These are phyloP conservation scores for Endocarpon pusillum DNA, from an alignment of 495 filamentous ascomycete genomes.

Conservation along the genomic window DNA sequence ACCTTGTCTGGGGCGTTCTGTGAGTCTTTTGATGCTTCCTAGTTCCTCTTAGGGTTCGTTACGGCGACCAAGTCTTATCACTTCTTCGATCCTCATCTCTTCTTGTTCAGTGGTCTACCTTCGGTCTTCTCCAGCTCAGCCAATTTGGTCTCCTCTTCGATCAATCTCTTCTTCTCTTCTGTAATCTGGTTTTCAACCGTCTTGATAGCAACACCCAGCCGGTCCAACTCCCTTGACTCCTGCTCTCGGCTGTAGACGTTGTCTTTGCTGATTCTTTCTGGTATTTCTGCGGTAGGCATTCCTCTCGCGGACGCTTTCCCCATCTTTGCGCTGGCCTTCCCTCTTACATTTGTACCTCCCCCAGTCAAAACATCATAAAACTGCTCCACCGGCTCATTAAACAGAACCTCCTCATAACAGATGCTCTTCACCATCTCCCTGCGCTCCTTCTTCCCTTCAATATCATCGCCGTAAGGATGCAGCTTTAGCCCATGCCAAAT, in stretches of 20 bases:
- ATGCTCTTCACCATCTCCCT: slow-evolving; percentile 52
- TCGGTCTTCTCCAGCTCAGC: slow-evolving; percentile 42
- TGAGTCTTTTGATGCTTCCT: too few relatives aligned
- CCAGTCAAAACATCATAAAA: slow-evolving; percentile 72
- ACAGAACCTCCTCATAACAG: slow-evolving; percentile 78
- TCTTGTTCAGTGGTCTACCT: slow-evolving; percentile 22
- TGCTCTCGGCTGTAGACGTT: slow-evolving; percentile 61
- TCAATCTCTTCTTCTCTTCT: slow-evolving; percentile 46
- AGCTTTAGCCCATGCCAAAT: slow-evolving; percentile 80
- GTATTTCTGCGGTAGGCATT: slow-evolving; percentile 53
- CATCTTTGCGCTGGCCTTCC: slow-evolving; percentile 29
- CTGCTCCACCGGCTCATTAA: slow-evolving; percentile 86
- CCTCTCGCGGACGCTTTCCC: slow-evolving; percentile 29
- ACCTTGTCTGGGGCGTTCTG: too few relatives aligned
- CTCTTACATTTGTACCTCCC: slow-evolving; percentile 27
- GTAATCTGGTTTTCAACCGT: slow-evolving; percentile 53
- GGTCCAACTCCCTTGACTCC: slow-evolving; percentile 51
- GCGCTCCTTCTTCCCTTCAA: slow-evolving; percentile 49
- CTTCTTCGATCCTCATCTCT: slow-evolving; percentile 27
- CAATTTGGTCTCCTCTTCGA: slow-evolving; percentile 44
- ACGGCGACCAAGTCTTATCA: too few relatives aligned
- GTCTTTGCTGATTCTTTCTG: slow-evolving; percentile 38
- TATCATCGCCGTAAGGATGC: slow-evolving; percentile 75
- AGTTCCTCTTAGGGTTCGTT: too few relatives aligned
- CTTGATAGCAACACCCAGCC: slow-evolving; percentile 39